Conservation (phyloP, 345 rosid species). For the Eucalyptus dawsonii region DNA sequence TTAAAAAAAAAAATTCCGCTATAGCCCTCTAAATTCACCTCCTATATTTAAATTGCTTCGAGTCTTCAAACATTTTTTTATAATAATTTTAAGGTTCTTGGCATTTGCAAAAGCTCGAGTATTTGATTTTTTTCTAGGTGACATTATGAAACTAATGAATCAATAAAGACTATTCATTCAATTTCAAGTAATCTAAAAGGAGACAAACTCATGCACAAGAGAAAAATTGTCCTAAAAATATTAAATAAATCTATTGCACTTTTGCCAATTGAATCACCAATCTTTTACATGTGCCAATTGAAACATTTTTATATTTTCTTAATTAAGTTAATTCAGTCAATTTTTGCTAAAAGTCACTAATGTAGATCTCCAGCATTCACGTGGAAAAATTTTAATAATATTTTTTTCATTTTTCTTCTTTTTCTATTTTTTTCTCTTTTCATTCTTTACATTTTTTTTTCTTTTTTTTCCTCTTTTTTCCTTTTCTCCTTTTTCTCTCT, state of each 20-base stretch:
- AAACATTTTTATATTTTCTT: too few relatives aligned
- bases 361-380: accelerated
- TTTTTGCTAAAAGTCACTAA: accelerated
- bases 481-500: accelerated
- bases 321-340: accelerated
- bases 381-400: accelerated
- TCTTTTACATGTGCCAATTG: accelerated
- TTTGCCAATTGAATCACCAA: accelerated
- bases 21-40: neutral
- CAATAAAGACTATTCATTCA: neutral
- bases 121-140: neutral
- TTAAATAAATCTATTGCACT: too few relatives aligned
- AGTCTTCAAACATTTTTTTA: neutral
- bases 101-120: neutral
- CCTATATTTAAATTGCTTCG: neutral
- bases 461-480: too few relatives aligned
- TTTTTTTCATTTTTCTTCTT: accelerated
- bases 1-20: neutral
- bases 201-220: neutral
- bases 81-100: neutral
- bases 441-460: too few relatives aligned
- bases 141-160: neutral
- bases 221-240: accelerated
- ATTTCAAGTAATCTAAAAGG: neutral
- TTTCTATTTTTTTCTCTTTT: too few relatives aligned